phyloP scores from a whole-genome alignment of 305 asterid species.

The Fraxinus baroniana region DNA sequence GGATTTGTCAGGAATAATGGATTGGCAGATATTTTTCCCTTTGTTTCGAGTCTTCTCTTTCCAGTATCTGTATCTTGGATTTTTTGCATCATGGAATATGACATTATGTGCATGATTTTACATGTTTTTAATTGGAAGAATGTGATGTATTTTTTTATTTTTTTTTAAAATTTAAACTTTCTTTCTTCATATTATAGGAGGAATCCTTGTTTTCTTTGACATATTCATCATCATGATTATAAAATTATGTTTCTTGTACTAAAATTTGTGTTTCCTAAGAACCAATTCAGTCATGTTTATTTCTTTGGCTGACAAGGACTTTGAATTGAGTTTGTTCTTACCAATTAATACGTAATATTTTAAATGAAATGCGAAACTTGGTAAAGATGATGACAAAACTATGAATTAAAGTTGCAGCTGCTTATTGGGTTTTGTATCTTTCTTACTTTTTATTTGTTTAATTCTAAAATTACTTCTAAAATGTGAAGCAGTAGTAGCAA shows the following conservation, averaged over 20 bases:
- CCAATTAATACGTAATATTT: background rate
- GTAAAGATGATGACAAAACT: background rate
- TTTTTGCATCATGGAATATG: background rate
- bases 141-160: background rate
- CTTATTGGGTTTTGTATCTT: conserved; percentile 6
- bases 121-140: background rate
- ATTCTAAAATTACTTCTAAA: conserved; percentile 10
- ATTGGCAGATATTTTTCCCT: background rate
- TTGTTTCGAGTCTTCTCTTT: conserved; percentile 1
- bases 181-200: background rate
- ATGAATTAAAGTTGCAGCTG: background rate
- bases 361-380: background rate
- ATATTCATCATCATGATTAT: background rate
- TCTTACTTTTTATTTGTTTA: background rate
- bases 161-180: background rate
- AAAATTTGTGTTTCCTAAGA: background rate
- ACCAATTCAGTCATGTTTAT: background rate
- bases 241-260: background rate
- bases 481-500: conserved; percentile 1
- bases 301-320: background rate
- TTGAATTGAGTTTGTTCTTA: background rate
- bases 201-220: background rate
- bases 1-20: background rate
- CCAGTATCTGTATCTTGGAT: background rate
- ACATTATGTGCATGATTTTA: background rate